These are phyloP conservation scores for Salix arbutifolia DNA, from an alignment of 345 rosid species.

Conservation along the genomic window DNA sequence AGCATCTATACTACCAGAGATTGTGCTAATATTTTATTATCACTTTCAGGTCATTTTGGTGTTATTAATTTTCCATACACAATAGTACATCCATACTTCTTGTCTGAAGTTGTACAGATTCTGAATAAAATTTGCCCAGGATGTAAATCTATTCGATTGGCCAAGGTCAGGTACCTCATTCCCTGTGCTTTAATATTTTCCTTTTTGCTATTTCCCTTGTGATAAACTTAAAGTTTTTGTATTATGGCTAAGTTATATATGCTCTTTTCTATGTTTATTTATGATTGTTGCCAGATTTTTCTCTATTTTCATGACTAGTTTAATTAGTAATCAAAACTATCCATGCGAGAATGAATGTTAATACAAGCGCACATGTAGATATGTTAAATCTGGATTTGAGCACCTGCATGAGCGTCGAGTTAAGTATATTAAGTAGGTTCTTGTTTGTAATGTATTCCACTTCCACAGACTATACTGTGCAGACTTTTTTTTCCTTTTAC, in stretches of 20 bases:
- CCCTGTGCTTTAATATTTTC: conserved; percentile 10
- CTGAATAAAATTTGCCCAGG: conserved; percentile 80
- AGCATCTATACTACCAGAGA: neutral
- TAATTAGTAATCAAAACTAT: neutral
- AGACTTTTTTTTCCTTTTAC: neutral
- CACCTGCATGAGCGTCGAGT: no score
- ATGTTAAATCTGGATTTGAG: neutral
- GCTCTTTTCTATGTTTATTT: neutral
- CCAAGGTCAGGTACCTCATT: conserved; percentile 50
- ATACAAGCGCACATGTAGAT: neutral
- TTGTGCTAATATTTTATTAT: conserved; percentile 10
- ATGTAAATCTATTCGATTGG: conserved; percentile 61
- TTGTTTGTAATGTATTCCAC: no score
- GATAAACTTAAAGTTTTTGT: neutral
- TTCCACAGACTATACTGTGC: no score
- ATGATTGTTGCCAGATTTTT: neutral
- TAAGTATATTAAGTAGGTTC: neutral
- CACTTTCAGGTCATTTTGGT: conserved; percentile 74
- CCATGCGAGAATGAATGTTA: neutral
- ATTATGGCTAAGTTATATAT: neutral
- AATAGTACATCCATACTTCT: conserved; percentile 63
- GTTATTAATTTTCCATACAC: conserved; percentile 48
- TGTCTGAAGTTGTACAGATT: conserved; percentile 59
- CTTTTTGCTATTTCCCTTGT: neutral
- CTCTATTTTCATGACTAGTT: neutral